phyloP scores from a whole-genome alignment of 371 early-diverging fungal genomes.

The Apophysomyces sp. region DNA sequence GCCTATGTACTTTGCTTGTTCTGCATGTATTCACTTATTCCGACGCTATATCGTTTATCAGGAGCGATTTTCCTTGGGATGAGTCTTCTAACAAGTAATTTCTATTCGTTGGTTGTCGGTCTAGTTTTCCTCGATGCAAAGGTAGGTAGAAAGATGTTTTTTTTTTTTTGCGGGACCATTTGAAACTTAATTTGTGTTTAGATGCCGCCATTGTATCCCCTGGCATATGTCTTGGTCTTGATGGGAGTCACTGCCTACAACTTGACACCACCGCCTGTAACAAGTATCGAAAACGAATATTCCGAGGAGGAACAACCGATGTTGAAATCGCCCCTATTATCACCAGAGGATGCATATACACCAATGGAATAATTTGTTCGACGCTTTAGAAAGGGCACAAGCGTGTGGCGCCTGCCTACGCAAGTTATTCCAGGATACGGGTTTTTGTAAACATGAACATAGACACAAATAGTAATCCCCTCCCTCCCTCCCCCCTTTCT shows the following conservation, averaged over 20 bases:
- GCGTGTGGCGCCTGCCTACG: too few relatives aligned
- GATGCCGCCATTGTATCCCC: conserved; percentile 41
- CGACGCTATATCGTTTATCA: conserved; percentile 32
- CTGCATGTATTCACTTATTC: conserved; percentile 43
- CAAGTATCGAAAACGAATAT: neutral
- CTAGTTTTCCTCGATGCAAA: conserved; percentile 33
- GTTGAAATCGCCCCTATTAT: neutral
- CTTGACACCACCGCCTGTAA: conserved; percentile 16
- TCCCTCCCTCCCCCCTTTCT: too few relatives aligned
- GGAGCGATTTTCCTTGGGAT: conserved; percentile 46
- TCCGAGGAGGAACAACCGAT: neutral
- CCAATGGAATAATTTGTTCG: too few relatives aligned
- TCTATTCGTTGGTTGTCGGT: conserved; percentile 40
- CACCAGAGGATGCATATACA: too few relatives aligned
- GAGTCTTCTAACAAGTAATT: conserved; percentile 44
- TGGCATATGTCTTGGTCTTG: conserved; percentile 39
- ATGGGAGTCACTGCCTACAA: conserved; percentile 29
- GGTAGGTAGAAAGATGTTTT: conserved; percentile 18
- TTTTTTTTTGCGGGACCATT: too few relatives aligned
- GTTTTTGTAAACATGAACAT: too few relatives aligned
- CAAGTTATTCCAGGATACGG: too few relatives aligned
- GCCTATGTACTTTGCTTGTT: conserved; percentile 38
- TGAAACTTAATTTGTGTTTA: neutral
- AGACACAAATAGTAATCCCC: too few relatives aligned
- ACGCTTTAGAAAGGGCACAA: too few relatives aligned